phyloP scores from a whole-genome alignment of 345 rosid genomes.

The Boechera divaricarpa region DNA sequence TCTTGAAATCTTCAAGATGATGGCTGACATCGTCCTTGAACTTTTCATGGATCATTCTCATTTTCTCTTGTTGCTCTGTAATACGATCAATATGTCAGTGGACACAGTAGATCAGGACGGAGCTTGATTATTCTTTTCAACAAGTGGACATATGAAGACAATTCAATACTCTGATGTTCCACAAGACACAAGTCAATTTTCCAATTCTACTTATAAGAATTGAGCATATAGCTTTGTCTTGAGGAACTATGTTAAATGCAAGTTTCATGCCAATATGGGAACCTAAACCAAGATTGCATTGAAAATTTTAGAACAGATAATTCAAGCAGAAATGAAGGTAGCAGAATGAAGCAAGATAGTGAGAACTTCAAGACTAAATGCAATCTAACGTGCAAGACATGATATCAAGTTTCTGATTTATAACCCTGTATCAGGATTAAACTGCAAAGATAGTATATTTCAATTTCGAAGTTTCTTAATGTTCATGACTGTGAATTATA shows the following conservation, averaged over 20 bases:
- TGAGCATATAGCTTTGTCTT: constrained; percentile 2
- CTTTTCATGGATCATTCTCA: constrained; percentile 67
- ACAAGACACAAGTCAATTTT: constrained; percentile 9
- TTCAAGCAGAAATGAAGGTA: constrained; percentile 9
- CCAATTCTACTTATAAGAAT: neutral
- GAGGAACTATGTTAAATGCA: constrained; percentile 2
- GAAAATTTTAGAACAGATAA: constrained; percentile 6
- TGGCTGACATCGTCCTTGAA: constrained; percentile 66
- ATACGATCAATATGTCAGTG: constrained; percentile 25
- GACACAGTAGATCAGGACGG: constrained; percentile 12
- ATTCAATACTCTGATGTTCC: constrained; percentile 18
- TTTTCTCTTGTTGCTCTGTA: constrained; percentile 76
- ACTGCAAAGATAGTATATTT: constrained; percentile 7
- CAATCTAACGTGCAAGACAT: neutral
- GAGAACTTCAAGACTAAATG: neutral
- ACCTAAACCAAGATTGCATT: constrained; percentile 14
- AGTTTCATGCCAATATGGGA: constrained; percentile 12
- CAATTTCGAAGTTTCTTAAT: neutral
- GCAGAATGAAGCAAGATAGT: constrained; percentile 17
- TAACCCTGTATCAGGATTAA: constrained; percentile 14
- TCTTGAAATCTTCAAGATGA: constrained; percentile 66
- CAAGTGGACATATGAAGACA: neutral
- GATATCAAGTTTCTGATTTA: constrained; percentile 19
- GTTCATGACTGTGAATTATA: constrained; percentile 5
- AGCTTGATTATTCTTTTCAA: neutral